Percentiles rank a stretch among this genome's conserved stretches.
phyloP scores from a whole-genome alignment of 1,284 basidiomycete genomes.

The Flammula alnicola region DNA sequence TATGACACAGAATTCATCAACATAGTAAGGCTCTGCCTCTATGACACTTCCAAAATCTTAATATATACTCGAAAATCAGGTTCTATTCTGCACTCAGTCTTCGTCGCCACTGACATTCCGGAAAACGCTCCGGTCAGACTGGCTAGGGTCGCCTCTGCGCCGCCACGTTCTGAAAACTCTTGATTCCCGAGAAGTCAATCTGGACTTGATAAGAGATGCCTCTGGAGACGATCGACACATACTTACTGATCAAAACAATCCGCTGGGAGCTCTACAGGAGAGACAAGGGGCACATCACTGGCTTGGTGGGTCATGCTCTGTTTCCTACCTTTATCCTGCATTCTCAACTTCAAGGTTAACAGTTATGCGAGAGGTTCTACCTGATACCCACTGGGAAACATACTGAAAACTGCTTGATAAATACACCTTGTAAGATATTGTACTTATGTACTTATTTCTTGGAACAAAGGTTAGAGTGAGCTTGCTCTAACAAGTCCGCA shows the following conservation, averaged over 20 bases:
- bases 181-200: conserved; percentile 56
- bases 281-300: conserved; percentile 72
- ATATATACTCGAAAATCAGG: conserved; percentile 45
- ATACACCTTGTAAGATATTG: conserved; percentile 37
- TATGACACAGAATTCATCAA: conserved; percentile 69
- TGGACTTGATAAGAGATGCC: conserved; percentile 48
- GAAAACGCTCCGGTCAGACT: conserved; percentile 54
- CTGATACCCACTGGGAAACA: conserved; percentile 65
- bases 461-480: neutral
- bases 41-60: neutral
- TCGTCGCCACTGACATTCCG: conserved; percentile 68
- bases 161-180: conserved; percentile 52
- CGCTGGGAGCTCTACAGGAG: conserved; percentile 63
- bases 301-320: conserved; percentile 56
- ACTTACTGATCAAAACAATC: conserved; percentile 64
- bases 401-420: conserved; percentile 38
- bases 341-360: conserved; percentile 10
- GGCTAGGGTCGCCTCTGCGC: conserved; percentile 69
- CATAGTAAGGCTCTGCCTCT: conserved; percentile 57
- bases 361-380: conserved; percentile 67
- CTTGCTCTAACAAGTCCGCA: too few species aligned
- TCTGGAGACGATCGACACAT: conserved; percentile 50
- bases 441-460: neutral
- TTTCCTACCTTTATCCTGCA: conserved; percentile 5
- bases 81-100: conserved; percentile 79